Conservation (phyloP, 140 eudicot genomes). For the Erigeron philadelphicus region DNA sequence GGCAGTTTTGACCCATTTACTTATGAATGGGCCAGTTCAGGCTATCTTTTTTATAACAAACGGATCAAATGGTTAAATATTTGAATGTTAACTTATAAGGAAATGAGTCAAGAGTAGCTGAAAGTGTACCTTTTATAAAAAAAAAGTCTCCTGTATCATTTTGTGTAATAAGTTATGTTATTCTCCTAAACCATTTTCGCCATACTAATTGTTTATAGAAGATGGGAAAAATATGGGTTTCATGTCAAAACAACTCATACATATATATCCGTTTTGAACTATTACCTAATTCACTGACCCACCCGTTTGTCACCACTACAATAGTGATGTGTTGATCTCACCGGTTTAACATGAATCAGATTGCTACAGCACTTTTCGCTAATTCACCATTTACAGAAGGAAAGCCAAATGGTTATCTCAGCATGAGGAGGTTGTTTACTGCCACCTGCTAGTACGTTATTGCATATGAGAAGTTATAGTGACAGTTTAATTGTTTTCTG, state of each 20-base stretch:
- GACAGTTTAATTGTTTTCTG: conserved; percentile 2
- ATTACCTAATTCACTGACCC: background rate
- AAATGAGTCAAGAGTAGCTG: background rate
- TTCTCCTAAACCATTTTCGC: background rate
- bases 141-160: background rate
- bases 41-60: background rate
- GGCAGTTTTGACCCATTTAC: conserved; percentile 8
- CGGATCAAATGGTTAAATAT: background rate
- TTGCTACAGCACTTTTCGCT: conserved; percentile 91
- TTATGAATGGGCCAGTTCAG: background rate
- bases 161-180: background rate
- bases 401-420: conserved; percentile 90
- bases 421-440: conserved; percentile 77
- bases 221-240: background rate
- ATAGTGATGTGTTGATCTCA: conserved; percentile 20
- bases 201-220: background rate
- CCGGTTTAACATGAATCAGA: conserved; percentile 44
- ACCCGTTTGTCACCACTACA: background rate
- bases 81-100: background rate
- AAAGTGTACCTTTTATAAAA: background rate
- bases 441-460: background rate
- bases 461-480: background rate
- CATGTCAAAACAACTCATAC: background rate
- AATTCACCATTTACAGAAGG: conserved; percentile 98
- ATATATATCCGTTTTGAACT: background rate